Evolutionary conservation across 352 stramenopile genomes (phyloP).

Genomic region (Pythium dissimile): DNA sequence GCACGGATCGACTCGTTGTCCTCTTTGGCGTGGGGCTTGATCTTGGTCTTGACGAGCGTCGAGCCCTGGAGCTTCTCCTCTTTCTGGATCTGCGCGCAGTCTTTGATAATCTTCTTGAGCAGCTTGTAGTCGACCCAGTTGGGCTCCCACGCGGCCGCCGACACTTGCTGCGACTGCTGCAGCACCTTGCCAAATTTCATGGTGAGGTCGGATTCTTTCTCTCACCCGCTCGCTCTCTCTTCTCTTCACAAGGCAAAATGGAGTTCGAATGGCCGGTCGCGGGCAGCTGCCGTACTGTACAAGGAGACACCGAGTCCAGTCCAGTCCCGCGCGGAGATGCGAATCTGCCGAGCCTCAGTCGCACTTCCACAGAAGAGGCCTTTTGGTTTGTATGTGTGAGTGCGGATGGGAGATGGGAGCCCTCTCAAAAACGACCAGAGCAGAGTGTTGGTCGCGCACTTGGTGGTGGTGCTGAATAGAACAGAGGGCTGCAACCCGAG

Average conservation of each 20-base stretch:
- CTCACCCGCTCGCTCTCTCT: neutral
- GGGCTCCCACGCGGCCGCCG: conserved; percentile 63
- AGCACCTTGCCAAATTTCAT: conserved; percentile 91
- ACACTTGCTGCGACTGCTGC: conserved; percentile 85
- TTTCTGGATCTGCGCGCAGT: conserved; percentile 84
- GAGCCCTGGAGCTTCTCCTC: conserved; percentile 82
- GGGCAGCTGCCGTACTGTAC: neutral
- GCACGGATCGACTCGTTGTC: conserved; percentile 88
- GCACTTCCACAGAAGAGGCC: no score
- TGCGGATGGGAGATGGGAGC: neutral
- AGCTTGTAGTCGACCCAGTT: conserved; percentile 88
- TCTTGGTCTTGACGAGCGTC: conserved; percentile 72
- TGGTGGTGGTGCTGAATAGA: neutral
- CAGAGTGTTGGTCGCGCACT: neutral
- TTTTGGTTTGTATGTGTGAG: no score
- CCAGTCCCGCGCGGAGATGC: no score
- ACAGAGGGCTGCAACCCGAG: no score
- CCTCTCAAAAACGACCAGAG: no score
- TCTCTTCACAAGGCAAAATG: neutral
- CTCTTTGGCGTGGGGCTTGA: conserved; percentile 70
- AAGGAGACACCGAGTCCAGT: no score
- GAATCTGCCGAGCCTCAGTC: no score
- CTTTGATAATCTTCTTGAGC: conserved; percentile 89
- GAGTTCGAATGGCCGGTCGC: neutral
- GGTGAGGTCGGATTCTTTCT: neutral